phyloP scores from a whole-genome alignment of 345 rosid species.

The Melaleuca quinquenervia region DNA sequence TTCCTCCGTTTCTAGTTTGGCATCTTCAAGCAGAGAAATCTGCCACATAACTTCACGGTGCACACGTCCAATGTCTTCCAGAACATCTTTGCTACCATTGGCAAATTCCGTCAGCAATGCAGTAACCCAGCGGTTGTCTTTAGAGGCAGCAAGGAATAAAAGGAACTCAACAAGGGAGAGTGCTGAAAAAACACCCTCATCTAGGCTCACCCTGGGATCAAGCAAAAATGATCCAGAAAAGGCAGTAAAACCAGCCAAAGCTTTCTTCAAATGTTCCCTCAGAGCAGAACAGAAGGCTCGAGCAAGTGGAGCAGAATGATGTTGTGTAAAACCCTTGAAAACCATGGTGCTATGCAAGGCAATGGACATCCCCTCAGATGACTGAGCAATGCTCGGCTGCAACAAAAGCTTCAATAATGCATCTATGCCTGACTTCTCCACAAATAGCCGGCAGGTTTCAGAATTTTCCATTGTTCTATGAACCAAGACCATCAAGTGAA shows the following conservation, averaged over 20 bases:
- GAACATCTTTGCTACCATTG: constrained; percentile 72
- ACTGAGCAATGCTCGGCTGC: constrained; percentile 77
- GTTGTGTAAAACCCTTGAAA: constrained; percentile 91
- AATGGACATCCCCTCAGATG: constrained; percentile 93
- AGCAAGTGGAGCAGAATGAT: constrained; percentile 84
- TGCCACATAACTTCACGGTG: constrained; percentile 94
- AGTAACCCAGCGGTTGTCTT: constrained; percentile 90
- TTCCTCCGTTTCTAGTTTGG: constrained; percentile 46
- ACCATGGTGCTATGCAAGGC: constrained; percentile 96
- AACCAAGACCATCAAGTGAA: constrained; percentile 89
- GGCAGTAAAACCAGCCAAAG: constrained; percentile 40
- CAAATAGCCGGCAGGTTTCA: constrained; percentile 85
- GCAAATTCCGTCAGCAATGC: constrained; percentile 85
- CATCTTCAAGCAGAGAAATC: constrained; percentile 72
- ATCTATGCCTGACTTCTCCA: constrained; percentile 94
- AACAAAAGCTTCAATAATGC: constrained; percentile 76
- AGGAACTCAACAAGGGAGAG: constrained; percentile 93
- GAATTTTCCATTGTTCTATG: constrained; percentile 93
- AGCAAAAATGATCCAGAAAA: constrained; percentile 60
- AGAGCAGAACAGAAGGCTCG: constrained; percentile 82
- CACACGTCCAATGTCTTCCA: constrained; percentile 72
- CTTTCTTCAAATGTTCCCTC: constrained; percentile 64
- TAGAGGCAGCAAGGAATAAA: constrained; percentile 82
- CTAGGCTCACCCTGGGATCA: constrained; percentile 46
- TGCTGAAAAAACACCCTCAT: constrained; percentile 57